Percentiles rank a stretch among this genome's conserved stretches.
Conservation (phyloP, 257 asterid genomes). For the Solanum pimpinellifolium region DNA sequence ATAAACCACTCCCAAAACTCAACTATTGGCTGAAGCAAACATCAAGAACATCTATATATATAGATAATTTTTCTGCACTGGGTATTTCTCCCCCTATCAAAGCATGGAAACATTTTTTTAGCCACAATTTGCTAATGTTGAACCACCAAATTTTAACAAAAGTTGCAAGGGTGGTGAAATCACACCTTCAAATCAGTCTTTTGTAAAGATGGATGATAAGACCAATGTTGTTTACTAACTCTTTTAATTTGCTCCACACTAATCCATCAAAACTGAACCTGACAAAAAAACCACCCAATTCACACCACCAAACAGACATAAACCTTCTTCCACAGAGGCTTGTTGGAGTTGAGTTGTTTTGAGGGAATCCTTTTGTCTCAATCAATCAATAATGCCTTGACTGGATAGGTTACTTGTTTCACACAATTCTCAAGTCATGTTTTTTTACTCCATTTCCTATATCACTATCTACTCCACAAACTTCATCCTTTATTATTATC, state of each 20-base stretch:
- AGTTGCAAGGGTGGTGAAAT: background rate
- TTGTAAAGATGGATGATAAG: background rate
- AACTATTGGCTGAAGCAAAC: background rate
- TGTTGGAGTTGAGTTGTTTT: background rate
- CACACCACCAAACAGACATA: background rate
- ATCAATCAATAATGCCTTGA: background rate
- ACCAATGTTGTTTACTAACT: background rate
- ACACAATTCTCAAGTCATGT: background rate
- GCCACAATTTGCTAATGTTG: background rate
- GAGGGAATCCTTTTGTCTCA: background rate
- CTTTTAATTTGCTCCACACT: background rate
- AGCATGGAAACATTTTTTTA: background rate
- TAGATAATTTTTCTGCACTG: background rate
- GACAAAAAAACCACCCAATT: background rate
- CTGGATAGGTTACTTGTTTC: background rate
- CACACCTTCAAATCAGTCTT: background rate
- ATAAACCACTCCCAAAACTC: background rate
- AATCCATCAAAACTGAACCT: background rate
- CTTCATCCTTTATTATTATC: background rate
- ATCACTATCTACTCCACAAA: background rate
- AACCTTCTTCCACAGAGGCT: background rate
- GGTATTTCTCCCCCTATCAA: background rate
- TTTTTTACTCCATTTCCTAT: background rate
- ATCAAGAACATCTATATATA: background rate
- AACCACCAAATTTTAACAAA: background rate